These are phyloP conservation scores for Barbatosphaeria neglecta DNA, from an alignment of 495 filamentous ascomycete species.

Conservation along the genomic window DNA sequence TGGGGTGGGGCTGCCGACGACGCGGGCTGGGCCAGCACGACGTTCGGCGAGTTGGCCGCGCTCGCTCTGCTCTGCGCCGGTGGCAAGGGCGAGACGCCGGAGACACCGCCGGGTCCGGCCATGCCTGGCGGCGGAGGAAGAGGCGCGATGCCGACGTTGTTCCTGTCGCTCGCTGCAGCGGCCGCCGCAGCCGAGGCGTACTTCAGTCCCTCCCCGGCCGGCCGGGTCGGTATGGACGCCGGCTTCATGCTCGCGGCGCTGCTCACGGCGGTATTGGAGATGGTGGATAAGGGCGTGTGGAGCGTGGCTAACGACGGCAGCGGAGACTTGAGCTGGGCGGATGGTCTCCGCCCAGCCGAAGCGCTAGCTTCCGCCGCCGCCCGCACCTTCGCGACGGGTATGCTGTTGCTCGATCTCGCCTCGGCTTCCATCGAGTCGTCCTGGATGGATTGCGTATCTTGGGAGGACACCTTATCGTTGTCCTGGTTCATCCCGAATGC, in stretches of 20 bases:
- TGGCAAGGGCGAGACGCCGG: slow-evolving; percentile 39
- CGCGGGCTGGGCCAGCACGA: slow-evolving; percentile 26
- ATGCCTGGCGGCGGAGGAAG: slow-evolving; percentile 77
- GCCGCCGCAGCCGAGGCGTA: slow-evolving; percentile 95
- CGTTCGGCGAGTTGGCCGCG: slow-evolving; percentile 31
- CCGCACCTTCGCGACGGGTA: slow-evolving; percentile 39
- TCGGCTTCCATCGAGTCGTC: slow-evolving; percentile 66
- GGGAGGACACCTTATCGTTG: slow-evolving; percentile 79
- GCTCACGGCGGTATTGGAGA: slow-evolving; percentile 45
- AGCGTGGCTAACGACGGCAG: slow-evolving; percentile 82
- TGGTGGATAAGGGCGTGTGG: slow-evolving; percentile 52
- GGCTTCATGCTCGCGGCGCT: slow-evolving; percentile 66
- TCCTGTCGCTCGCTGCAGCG: slow-evolving; percentile 86
- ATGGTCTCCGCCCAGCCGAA: slow-evolving; percentile 59
- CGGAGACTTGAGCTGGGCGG: slow-evolving; percentile 85
- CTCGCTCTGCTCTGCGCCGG: slow-evolving; percentile 26
- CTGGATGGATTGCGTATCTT: slow-evolving; percentile 86
- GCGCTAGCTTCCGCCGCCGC: slow-evolving; percentile 37
- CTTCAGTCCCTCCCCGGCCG: slow-evolving; percentile 82
- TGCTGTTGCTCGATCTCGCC: slow-evolving; percentile 35
- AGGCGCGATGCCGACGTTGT: slow-evolving; percentile 88
- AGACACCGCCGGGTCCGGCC: slow-evolving; percentile 16
- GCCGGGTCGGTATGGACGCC: slow-evolving; percentile 70
- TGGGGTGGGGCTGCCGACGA: slow-evolving; percentile 12
- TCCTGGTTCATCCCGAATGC: slow-evolving; percentile 72